Percentiles rank a stretch among this genome's conserved stretches.
phyloP scores from a whole-genome alignment of 768 basidiomycete species.

The Sistotremastrum niveocremeum region DNA sequence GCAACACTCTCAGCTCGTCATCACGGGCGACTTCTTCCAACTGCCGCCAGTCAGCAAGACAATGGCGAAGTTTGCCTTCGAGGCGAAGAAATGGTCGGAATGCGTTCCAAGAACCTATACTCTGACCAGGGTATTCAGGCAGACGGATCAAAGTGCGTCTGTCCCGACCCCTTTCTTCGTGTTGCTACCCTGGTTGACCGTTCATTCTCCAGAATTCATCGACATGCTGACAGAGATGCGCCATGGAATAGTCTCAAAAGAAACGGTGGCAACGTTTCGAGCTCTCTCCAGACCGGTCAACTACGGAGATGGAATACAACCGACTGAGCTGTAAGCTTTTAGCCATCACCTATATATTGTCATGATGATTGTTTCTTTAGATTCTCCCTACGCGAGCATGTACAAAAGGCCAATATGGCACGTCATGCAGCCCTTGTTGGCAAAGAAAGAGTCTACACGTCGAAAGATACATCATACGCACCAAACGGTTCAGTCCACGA shows the following conservation, averaged over 20 bases:
- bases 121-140: constrained; percentile 36
- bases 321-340: constrained; percentile 28
- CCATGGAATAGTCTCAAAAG: constrained; percentile 22
- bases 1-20: constrained; percentile 39
- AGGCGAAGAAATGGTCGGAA: constrained; percentile 29
- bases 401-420: constrained; percentile 24
- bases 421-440: constrained; percentile 14
- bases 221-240: constrained; percentile 42
- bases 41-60: constrained; percentile 62
- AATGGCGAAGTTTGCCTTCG: constrained; percentile 26
- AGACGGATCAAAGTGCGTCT: constrained; percentile 24
- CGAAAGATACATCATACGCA: constrained; percentile 1
- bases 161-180: not conserved
- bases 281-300: constrained; percentile 17
- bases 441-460: constrained; percentile 2
- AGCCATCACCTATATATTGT: no score
- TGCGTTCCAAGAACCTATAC: constrained; percentile 28
- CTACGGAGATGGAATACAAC: constrained; percentile 24
- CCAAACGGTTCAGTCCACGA: constrained; percentile 1
- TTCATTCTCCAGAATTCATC: constrained; percentile 20
- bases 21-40: constrained; percentile 88
- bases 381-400: constrained; percentile 29
- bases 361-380: constrained; percentile 7
- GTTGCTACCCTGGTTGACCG: not conserved
- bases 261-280: constrained; percentile 22